These are phyloP conservation scores for Rhipidocladum racemiflorum DNA, from an alignment of 176 grass and related monocot species.

Conservation along the genomic window DNA sequence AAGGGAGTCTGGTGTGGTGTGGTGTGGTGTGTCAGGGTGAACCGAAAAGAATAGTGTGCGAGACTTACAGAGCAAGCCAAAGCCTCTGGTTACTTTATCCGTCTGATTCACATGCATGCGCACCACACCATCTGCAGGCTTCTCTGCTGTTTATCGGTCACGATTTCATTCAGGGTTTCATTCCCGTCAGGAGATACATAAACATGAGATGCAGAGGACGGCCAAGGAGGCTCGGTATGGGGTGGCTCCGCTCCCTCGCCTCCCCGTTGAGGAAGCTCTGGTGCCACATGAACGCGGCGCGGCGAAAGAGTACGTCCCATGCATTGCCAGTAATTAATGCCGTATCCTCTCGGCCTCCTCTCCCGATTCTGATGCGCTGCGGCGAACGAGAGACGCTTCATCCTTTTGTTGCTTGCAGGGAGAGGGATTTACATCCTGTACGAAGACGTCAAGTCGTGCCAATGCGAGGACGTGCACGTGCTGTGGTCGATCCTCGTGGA, in stretches of 20 bases:
- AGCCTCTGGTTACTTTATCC: background rate
- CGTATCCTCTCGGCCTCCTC: background rate
- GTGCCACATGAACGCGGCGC: constrained; percentile 32
- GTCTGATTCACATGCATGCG: background rate
- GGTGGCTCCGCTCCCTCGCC: constrained; percentile 45
- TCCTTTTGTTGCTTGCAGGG: background rate
- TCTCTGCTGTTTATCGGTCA: background rate
- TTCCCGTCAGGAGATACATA: background rate
- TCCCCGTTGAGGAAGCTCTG: constrained; percentile 54
- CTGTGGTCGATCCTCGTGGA: constrained; percentile 57
- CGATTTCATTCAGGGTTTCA: background rate
- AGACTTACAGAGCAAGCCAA: constrained; percentile 51
- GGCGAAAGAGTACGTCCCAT: constrained; percentile 26
- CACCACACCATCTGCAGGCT: background rate
- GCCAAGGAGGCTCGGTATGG: constrained; percentile 34
- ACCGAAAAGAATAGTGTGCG: constrained; percentile 8
- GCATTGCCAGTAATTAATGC: too few species aligned
- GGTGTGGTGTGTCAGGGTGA: constrained; percentile 36
- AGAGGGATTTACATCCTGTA: constrained; percentile 56
- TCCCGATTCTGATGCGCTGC: background rate
- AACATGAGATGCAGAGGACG: constrained; percentile 8
- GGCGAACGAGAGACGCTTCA: background rate
- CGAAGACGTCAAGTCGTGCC: constrained; percentile 67
- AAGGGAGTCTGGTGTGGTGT: constrained; percentile 52
- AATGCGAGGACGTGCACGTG: constrained; percentile 71